Percentiles rank a stretch among this genome's conserved stretches.
Evolutionary conservation across 1,139 yeast species (phyloP).

Genomic region (Debaryomyces fabryi): DNA sequence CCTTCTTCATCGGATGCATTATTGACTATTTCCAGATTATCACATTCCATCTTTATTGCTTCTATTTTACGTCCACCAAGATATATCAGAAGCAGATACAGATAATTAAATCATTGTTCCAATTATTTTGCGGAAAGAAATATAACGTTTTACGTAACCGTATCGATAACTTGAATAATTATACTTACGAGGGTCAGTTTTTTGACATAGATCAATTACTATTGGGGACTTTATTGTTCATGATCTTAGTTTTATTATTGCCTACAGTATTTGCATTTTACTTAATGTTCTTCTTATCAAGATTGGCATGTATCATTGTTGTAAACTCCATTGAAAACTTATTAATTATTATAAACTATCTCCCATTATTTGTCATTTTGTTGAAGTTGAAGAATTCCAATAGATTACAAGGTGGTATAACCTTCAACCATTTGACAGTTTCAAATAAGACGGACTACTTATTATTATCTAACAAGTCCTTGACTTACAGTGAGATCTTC

Average conservation of each 20-base stretch:
- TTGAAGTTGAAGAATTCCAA: constrained; percentile 79
- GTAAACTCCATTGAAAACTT: constrained; percentile 61
- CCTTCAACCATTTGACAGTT: constrained; percentile 33
- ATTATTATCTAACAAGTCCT: constrained; percentile 40
- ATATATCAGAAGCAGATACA: constrained; percentile 76
- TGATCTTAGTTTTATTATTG: constrained; percentile 71
- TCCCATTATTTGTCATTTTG: constrained; percentile 82
- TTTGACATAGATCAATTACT: constrained; percentile 86
- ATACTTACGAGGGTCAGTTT: constrained; percentile 51
- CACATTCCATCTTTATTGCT: constrained; percentile 74
- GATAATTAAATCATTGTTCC: constrained; percentile 72
- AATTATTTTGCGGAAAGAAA: constrained; percentile 87
- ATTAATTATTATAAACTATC: constrained; percentile 72
- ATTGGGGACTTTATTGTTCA: constrained; percentile 85
- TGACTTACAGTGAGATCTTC: constrained; percentile 42
- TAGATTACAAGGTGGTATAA: constrained; percentile 89
- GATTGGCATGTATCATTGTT: constrained; percentile 53
- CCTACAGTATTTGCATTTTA: constrained; percentile 92
- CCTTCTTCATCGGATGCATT: constrained; percentile 66
- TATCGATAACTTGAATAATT: constrained; percentile 60
- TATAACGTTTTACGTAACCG: constrained; percentile 81
- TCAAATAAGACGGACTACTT: constrained; percentile 27
- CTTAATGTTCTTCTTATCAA: constrained; percentile 63
- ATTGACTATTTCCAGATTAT: constrained; percentile 66
- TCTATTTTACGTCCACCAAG: constrained; percentile 77